Conservation (phyloP, 2,329 filamentous ascomycete genomes). For the Pezicula neosporulosa region DNA sequence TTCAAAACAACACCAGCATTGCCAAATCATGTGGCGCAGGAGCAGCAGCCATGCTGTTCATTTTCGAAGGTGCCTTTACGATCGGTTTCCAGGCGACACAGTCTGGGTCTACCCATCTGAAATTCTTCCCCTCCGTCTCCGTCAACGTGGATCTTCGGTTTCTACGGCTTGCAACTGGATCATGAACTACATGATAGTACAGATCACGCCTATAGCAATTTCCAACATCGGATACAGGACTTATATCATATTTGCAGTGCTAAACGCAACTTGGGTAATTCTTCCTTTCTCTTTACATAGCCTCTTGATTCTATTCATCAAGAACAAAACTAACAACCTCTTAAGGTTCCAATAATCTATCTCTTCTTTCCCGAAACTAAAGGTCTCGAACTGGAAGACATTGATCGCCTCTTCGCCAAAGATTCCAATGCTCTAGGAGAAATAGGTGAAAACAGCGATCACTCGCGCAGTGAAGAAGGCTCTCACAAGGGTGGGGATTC, state of each 20-base stretch:
- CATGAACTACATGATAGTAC: slow-evolving; percentile 55
- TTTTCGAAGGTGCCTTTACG: slow-evolving; percentile 59
- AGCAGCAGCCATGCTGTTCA: slow-evolving; percentile 49
- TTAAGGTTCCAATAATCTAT: slow-evolving; percentile 47
- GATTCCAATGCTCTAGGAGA: not conserved
- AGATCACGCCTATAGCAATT: slow-evolving; percentile 30
- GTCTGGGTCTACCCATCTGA: slow-evolving; percentile 60
- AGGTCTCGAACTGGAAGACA: slow-evolving; percentile 60
- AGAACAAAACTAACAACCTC: not conserved
- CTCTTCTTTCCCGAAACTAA: slow-evolving; percentile 65
- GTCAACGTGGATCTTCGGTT: slow-evolving; percentile 58
- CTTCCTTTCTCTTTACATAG: not conserved
- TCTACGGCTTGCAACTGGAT: slow-evolving; percentile 46
- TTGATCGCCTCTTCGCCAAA: slow-evolving; percentile 34
- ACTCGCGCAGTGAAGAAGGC: too few relatives aligned
- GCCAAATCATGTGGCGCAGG: slow-evolving; percentile 32
- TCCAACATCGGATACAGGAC: slow-evolving; percentile 37
- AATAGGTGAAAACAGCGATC: not conserved
- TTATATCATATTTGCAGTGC: slow-evolving; percentile 31
- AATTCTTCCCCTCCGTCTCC: slow-evolving; percentile 53
- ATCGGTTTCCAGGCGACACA: slow-evolving; percentile 57
- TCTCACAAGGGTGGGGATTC: too few relatives aligned
- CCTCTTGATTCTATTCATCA: too few relatives aligned
- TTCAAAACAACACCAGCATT: slow-evolving; percentile 31
- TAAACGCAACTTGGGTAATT: slow-evolving; percentile 23